These are phyloP conservation scores for Phytophthora litchii DNA, from an alignment of 352 stramenopile genomes.

Conservation along the genomic window DNA sequence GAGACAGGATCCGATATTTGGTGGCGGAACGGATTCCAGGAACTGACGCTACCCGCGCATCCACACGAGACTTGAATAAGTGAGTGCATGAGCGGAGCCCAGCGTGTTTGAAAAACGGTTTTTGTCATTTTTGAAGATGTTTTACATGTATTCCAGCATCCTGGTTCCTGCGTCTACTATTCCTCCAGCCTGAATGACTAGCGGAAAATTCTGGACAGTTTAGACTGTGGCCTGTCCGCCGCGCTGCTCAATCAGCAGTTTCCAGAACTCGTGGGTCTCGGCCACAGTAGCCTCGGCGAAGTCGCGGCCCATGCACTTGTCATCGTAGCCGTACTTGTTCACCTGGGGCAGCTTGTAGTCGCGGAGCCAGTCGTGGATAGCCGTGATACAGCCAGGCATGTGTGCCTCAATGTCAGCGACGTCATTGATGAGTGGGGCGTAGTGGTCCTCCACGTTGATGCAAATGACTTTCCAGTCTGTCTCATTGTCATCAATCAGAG, in stretches of 20 bases:
- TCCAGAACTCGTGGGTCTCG: conserved; percentile 91
- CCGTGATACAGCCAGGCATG: conserved; percentile 92
- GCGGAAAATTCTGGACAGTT: conserved; percentile 23
- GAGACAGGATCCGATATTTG: conserved; percentile 8
- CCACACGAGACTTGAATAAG: neutral
- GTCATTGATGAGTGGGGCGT: conserved; percentile 97
- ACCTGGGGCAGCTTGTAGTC: conserved; percentile 99
- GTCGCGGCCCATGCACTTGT: conserved; percentile 93
- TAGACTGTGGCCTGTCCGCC: conserved; percentile 84
- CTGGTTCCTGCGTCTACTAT: conserved; percentile 35
- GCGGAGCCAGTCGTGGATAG: conserved; percentile 98
- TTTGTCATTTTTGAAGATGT: conserved; percentile 35
- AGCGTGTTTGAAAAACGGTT: conserved; percentile 13
- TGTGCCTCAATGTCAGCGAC: conserved; percentile 96
- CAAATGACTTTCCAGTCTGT: conserved; percentile 99
- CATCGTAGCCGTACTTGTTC: conserved; percentile 99
- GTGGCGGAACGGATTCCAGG: neutral
- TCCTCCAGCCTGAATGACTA: conserved; percentile 17
- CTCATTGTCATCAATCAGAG: conserved; percentile 99
- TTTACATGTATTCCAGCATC: conserved; percentile 39
- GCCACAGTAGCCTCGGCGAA: conserved; percentile 88
- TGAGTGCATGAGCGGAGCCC: conserved; percentile 19
- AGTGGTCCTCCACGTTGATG: conserved; percentile 97
- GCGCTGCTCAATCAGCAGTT: conserved; percentile 87
- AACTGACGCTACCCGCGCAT: conserved; percentile 2